Evolutionary conservation across 2,329 filamentous ascomycete genomes (phyloP).

Genomic region (Alternaria sp.): DNA sequence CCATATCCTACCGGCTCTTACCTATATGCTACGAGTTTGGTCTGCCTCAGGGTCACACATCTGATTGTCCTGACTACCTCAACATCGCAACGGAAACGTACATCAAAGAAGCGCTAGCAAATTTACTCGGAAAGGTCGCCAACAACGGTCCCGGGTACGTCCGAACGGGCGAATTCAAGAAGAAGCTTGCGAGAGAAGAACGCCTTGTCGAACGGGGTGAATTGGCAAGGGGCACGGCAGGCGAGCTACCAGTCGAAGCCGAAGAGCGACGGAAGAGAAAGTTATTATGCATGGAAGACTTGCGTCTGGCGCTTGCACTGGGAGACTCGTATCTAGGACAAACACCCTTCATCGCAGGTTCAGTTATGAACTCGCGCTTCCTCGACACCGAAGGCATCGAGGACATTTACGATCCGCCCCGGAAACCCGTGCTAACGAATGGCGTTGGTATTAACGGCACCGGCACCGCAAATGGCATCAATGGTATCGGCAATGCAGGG

Average conservation of each 20-base stretch:
- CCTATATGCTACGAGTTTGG: constrained; percentile 73
- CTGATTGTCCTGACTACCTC: constrained; percentile 66
- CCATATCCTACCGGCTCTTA: constrained; percentile 67
- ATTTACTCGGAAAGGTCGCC: constrained; percentile 63
- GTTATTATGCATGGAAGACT: constrained; percentile 78
- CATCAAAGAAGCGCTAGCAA: constrained; percentile 67
- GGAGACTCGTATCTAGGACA: constrained; percentile 78
- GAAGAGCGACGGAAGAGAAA: constrained; percentile 76
- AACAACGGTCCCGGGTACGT: constrained; percentile 66
- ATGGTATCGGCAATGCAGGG: constrained; percentile 18
- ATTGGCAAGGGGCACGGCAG: constrained; percentile 75
- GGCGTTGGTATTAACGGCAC: background rate
- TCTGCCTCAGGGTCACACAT: constrained; percentile 61
- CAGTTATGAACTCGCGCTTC: constrained; percentile 71
- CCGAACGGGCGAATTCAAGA: constrained; percentile 79
- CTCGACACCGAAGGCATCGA: constrained; percentile 62
- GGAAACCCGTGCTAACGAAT: background rate
- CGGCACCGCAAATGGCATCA: constrained; percentile 12
- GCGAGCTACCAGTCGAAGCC: constrained; percentile 81
- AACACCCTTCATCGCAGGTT: constrained; percentile 77
- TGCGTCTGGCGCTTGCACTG: constrained; percentile 78
- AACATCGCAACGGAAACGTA: constrained; percentile 69
- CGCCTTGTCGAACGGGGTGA: constrained; percentile 76
- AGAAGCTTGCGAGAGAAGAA: constrained; percentile 79
- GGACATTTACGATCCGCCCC: constrained; percentile 21